Percentiles rank a stretch among this genome's conserved stretches.
phyloP scores from a whole-genome alignment of 148 eudicot species.

The Arctostaphylos glauca region DNA sequence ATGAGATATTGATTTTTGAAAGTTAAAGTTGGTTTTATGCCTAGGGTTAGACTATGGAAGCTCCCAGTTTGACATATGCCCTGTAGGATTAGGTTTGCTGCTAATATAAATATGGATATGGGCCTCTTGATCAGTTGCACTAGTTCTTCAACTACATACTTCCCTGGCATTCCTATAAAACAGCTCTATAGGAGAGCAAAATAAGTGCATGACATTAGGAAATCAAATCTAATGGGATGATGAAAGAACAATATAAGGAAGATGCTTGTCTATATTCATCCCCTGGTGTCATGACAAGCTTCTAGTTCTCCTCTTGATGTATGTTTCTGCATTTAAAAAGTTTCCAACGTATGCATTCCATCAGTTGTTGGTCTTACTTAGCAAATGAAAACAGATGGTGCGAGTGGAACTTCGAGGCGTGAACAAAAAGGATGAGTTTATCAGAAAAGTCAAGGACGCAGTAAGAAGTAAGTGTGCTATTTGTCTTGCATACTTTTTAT shows the following conservation, averaged over 20 bases:
- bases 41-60: neutral
- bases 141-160: neutral
- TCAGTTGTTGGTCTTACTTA: conserved; percentile 17
- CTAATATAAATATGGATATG: neutral
- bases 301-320: neutral
- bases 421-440: conserved; percentile 52
- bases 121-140: neutral
- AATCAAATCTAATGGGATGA: neutral
- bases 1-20: neutral
- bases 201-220: neutral
- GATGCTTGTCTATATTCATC: neutral
- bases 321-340: neutral
- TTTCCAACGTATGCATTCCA: neutral
- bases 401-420: conserved; percentile 67
- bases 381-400: conserved; percentile 55
- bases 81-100: neutral
- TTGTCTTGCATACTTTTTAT: conserved; percentile 2
- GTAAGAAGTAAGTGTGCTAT: conserved; percentile 47
- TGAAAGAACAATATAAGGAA: neutral
- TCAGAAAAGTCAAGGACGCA: conserved; percentile 59
- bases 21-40: neutral
- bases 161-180: neutral
- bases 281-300: conserved; percentile 6
- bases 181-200: neutral
- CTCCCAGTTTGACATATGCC: neutral